phyloP scores from a whole-genome alignment of 2,329 filamentous ascomycete species.

The Colletotrichum scovillei region DNA sequence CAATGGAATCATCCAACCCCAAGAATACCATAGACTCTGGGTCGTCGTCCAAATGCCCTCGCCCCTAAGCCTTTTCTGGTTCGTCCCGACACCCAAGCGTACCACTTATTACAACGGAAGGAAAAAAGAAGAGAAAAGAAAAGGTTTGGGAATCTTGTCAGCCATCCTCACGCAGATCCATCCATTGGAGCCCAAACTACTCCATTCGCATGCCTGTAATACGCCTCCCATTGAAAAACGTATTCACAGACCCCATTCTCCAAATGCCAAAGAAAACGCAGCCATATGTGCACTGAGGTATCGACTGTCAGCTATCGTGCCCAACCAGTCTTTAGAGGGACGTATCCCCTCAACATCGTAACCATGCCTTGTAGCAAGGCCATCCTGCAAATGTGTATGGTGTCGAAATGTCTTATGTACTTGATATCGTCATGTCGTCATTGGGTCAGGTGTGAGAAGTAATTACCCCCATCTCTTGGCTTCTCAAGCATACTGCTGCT shows the following conservation, averaged over 20 bases:
- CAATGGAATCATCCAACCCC: slow-evolving; percentile 12
- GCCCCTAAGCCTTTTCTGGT: not conserved
- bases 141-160: slow-evolving; percentile 20
- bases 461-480: not conserved
- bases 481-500: slow-evolving; percentile 33
- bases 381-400: slow-evolving; percentile 25
- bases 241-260: not conserved
- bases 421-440: slow-evolving; percentile 36
- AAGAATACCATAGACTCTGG: not conserved
- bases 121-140: not conserved
- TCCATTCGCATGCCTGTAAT: slow-evolving; percentile 29
- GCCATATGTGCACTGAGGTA: slow-evolving; percentile 29
- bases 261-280: slow-evolving; percentile 32
- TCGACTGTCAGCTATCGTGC: slow-evolving; percentile 18
- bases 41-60: not conserved
- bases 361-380: slow-evolving; percentile 1
- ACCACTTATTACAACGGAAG: slow-evolving; percentile 16
- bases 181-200: slow-evolving; percentile 21
- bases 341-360: not conserved
- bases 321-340: not conserved
- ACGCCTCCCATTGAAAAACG: slow-evolving; percentile 19
- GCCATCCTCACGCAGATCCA: slow-evolving; percentile 11
- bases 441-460: slow-evolving; percentile 16
- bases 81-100: not conserved
- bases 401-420: slow-evolving; percentile 37